phyloP scores from a whole-genome alignment of 108 stramenopile species.

The Fistulifera solaris region DNA sequence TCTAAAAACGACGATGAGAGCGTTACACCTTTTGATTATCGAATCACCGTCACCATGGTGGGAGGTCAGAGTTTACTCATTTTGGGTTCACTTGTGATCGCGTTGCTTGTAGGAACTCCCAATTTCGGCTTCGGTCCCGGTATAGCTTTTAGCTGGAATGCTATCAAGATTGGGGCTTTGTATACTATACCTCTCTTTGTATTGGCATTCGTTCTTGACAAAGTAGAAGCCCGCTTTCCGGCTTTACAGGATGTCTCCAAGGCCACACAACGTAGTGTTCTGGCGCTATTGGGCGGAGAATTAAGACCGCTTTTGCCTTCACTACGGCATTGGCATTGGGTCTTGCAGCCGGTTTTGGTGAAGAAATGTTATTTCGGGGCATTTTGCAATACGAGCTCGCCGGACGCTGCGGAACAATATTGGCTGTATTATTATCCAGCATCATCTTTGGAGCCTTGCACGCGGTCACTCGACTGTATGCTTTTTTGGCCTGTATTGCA shows the following conservation, averaged over 20 bases:
- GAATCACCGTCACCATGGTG: conserved; percentile 43
- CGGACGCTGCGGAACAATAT: conserved; percentile 13
- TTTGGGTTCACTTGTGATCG: conserved; percentile 26
- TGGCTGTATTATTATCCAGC: conserved; percentile 42
- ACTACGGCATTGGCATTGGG: conserved; percentile 43
- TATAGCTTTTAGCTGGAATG: conserved; percentile 18
- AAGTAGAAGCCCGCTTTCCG: conserved; percentile 49
- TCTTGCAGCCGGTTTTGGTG: conserved; percentile 70
- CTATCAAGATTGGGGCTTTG: conserved; percentile 31
- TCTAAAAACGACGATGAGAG: not conserved
- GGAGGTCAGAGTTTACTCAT: conserved; percentile 62
- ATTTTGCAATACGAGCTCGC: conserved; percentile 55
- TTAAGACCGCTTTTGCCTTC: conserved; percentile 38
- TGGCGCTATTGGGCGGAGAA: conserved; percentile 50
- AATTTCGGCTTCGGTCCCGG: conserved; percentile 51
- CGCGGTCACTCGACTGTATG: conserved; percentile 82
- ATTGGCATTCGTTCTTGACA: conserved; percentile 34
- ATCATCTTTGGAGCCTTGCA: conserved; percentile 74
- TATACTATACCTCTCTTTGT: conserved; percentile 49
- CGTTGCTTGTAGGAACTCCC: conserved; percentile 32
- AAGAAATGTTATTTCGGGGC: conserved; percentile 86
- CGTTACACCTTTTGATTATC: conserved; percentile 22
- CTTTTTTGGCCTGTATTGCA: conserved; percentile 56
- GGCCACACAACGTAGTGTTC: conserved; percentile 68
- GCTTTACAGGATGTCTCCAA: conserved; percentile 63